These are phyloP conservation scores for Neurospora intermedia DNA, from an alignment of 495 filamentous ascomycete species.

Conservation along the genomic window DNA sequence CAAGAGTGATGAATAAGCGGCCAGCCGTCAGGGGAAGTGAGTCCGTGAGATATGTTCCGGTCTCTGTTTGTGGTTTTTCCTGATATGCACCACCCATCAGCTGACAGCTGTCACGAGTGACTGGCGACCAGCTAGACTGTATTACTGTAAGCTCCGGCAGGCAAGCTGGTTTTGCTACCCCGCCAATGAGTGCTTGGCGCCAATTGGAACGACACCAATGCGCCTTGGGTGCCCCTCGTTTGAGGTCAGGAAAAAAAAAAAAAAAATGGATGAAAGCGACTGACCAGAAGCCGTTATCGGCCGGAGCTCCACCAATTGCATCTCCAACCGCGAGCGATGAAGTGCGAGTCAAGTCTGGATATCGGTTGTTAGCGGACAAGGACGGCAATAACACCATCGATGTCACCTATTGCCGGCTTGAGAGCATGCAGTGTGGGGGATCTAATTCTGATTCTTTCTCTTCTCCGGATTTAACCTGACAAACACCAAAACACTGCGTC, in stretches of 20 bases:
- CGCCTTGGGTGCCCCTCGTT: not conserved
- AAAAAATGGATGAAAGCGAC: not conserved
- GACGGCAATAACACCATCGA: not conserved
- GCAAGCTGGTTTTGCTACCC: not conserved
- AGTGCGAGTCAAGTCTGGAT: not conserved
- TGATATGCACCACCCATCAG: not conserved
- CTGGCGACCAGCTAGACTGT: not conserved
- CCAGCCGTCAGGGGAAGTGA: not conserved
- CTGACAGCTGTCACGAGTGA: not conserved
- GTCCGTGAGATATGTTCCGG: too few species aligned
- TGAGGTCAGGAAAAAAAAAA: not conserved
- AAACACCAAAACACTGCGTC: constrained; percentile 5
- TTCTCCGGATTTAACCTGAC: not conserved
- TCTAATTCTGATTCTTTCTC: not conserved
- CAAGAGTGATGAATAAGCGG: not conserved
- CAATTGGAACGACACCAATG: not conserved
- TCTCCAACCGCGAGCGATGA: not conserved
- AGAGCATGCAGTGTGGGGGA: not conserved
- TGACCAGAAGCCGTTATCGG: not conserved
- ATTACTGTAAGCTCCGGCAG: too few species aligned
- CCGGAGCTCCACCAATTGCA: not conserved
- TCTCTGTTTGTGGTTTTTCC: not conserved
- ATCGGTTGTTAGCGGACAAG: not conserved
- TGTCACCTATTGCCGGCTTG: not conserved
- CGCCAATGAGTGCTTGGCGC: not conserved